Evolutionary conservation across 495 filamentous ascomycete genomes (phyloP).

Genomic region (Penicillium robsamsonii): DNA sequence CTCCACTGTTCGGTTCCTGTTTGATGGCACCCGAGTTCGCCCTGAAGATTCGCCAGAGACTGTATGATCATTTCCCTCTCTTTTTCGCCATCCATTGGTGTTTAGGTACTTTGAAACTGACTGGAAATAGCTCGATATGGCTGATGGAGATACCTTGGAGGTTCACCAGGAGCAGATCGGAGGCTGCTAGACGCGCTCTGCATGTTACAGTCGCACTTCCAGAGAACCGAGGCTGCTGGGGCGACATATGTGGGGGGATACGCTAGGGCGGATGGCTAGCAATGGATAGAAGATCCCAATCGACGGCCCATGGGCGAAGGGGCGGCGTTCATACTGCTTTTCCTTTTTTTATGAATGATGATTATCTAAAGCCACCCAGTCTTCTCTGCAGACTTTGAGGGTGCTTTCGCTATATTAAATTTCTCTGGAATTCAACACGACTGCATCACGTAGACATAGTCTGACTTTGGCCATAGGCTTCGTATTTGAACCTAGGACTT

Average conservation of each 20-base stretch:
- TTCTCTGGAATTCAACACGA: background rate
- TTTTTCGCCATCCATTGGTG: slow-evolving; percentile 1
- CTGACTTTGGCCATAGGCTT: background rate
- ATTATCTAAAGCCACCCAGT: slow-evolving; percentile 7
- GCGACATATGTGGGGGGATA: background rate
- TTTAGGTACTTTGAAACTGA: slow-evolving; percentile 6
- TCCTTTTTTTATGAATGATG: slow-evolving; percentile 8
- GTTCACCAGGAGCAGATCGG: slow-evolving; percentile 99
- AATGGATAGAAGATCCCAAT: background rate
- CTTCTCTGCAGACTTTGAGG: background rate
- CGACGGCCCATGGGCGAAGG: slow-evolving; percentile 3
- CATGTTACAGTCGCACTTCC: background rate
- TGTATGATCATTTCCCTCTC: slow-evolving; percentile 54
- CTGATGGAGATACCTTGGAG: slow-evolving; percentile 93
- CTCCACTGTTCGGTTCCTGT: slow-evolving; percentile 87
- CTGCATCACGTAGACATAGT: background rate
- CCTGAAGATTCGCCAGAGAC: slow-evolving; percentile 86
- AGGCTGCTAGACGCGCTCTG: slow-evolving; percentile 41
- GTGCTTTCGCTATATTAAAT: slow-evolving; percentile 1
- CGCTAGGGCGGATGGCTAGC: background rate
- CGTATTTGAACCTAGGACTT: background rate
- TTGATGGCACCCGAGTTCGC: slow-evolving; percentile 89
- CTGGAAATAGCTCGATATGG: slow-evolving; percentile 82
- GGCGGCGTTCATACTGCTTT: slow-evolving; percentile 7
- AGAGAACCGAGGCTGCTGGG: background rate